Evolutionary conservation across 768 basidiomycete genomes (phyloP).

Genomic region (Asterophora parasitica): DNA sequence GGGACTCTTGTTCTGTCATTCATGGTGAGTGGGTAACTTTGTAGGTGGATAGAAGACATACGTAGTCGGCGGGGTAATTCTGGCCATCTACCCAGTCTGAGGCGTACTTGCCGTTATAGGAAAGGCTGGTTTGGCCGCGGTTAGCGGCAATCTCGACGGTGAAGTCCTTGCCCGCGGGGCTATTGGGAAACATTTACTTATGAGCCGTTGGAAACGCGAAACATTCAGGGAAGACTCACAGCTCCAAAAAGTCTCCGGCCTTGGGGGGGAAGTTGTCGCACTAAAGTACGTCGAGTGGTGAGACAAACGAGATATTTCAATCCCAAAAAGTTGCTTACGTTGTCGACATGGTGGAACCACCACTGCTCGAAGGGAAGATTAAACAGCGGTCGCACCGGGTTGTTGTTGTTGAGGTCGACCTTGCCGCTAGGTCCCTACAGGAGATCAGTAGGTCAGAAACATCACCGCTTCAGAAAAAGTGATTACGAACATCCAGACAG

Average conservation of each 20-base stretch:
- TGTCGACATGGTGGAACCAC: too few species aligned
- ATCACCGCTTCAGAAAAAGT: background rate
- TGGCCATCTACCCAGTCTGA: conserved; percentile 46
- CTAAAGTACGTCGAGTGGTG: conserved; percentile 17
- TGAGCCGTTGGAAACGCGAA: too few species aligned
- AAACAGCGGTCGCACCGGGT: conserved; percentile 38
- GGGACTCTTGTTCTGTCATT: conserved; percentile 20
- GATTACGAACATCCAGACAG: too few species aligned
- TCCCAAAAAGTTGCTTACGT: too few species aligned
- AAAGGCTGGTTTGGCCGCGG: too few species aligned
- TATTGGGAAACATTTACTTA: conserved; percentile 40
- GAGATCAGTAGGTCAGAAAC: background rate
- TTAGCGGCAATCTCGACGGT: too few species aligned
- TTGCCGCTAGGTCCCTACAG: conserved; percentile 25
- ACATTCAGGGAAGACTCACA: conserved; percentile 26
- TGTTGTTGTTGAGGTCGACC: conserved; percentile 33
- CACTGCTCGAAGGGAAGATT: conserved; percentile 36
- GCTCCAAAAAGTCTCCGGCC: too few species aligned
- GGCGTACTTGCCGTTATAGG: conserved; percentile 32
- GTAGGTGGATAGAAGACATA: too few species aligned
- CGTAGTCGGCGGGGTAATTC: conserved; percentile 34
- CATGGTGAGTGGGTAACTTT: conserved; percentile 12
- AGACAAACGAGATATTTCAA: background rate
- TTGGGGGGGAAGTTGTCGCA: too few species aligned
- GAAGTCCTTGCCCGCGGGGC: too few species aligned